Evolutionary conservation across 2,329 filamentous ascomycete species (phyloP).

Genomic region (Oidium heveae): DNA sequence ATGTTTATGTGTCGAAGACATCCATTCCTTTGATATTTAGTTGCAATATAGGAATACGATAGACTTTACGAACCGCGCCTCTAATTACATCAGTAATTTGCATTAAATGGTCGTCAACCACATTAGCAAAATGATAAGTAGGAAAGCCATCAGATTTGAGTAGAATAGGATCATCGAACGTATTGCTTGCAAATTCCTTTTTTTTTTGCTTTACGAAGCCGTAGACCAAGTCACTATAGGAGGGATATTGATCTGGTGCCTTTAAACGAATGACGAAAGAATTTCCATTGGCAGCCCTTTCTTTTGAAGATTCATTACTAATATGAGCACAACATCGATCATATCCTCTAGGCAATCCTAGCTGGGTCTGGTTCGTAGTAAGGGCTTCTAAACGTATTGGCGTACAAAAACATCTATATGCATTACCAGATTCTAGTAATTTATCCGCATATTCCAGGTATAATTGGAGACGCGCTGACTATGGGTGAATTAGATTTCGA

Average conservation of each 20-base stretch:
- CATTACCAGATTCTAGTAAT: slow-evolving; percentile 44
- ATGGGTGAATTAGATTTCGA: slow-evolving; percentile 4
- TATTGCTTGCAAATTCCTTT: not conserved
- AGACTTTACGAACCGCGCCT: slow-evolving; percentile 33
- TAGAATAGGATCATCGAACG: slow-evolving; percentile 62
- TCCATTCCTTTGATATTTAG: slow-evolving; percentile 47
- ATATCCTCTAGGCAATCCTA: slow-evolving; percentile 33
- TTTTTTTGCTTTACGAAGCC: slow-evolving; percentile 30
- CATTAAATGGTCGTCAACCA: slow-evolving; percentile 91
- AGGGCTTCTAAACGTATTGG: slow-evolving; percentile 41
- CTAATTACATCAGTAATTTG: slow-evolving; percentile 86
- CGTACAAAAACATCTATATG: slow-evolving; percentile 86
- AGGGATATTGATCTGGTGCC: slow-evolving; percentile 32
- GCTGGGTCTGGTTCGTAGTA: slow-evolving; percentile 33
- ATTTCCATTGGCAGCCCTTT: slow-evolving; percentile 43
- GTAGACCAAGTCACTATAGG: slow-evolving; percentile 59
- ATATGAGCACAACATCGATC: slow-evolving; percentile 51
- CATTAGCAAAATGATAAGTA: slow-evolving; percentile 93
- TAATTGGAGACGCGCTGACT: slow-evolving; percentile 54
- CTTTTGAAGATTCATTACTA: slow-evolving; percentile 38
- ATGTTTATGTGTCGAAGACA: slow-evolving; percentile 72
- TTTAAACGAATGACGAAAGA: slow-evolving; percentile 55
- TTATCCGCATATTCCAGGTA: slow-evolving; percentile 47
- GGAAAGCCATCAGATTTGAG: slow-evolving; percentile 80
- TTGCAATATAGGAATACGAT: not conserved